Conservation (phyloP, 495 filamentous ascomycete genomes). For the Podospora conica region DNA sequence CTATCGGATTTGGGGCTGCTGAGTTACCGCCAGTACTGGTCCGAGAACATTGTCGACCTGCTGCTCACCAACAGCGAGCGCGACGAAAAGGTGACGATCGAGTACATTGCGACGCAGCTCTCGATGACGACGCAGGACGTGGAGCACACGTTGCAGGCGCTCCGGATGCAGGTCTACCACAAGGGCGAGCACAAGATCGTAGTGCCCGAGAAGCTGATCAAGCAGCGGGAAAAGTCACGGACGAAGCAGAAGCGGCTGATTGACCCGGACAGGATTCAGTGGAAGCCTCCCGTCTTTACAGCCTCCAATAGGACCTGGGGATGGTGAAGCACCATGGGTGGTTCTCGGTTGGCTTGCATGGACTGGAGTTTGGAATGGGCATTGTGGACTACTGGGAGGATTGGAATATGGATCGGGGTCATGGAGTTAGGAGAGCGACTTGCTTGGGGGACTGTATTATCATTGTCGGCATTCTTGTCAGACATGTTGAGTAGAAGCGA, state of each 20-base stretch:
- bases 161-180: slow-evolving; percentile 91
- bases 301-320: slow-evolving; percentile 89
- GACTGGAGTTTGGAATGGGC: neutral
- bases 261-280: slow-evolving; percentile 70
- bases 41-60: slow-evolving; percentile 82
- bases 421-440: neutral
- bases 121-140: slow-evolving; percentile 97
- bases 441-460: neutral
- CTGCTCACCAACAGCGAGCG: slow-evolving; percentile 56
- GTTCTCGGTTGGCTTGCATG: neutral
- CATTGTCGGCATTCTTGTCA: neutral
- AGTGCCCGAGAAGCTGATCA: slow-evolving; percentile 59
- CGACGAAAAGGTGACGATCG: slow-evolving; percentile 69
- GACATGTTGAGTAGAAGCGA: neutral
- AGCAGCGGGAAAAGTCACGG: slow-evolving; percentile 71
- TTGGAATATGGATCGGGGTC: neutral
- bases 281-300: slow-evolving; percentile 95
- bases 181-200: slow-evolving; percentile 93
- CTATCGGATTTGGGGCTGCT: slow-evolving; percentile 88
- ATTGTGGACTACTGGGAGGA: neutral
- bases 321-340: slow-evolving; percentile 64
- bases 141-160: slow-evolving; percentile 81
- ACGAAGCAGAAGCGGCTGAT: slow-evolving; percentile 65
- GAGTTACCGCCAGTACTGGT: slow-evolving; percentile 94
- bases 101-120: slow-evolving; percentile 67